phyloP scores from a whole-genome alignment of 306 rosid species.

The Herpetospermum pedunculosum region DNA sequence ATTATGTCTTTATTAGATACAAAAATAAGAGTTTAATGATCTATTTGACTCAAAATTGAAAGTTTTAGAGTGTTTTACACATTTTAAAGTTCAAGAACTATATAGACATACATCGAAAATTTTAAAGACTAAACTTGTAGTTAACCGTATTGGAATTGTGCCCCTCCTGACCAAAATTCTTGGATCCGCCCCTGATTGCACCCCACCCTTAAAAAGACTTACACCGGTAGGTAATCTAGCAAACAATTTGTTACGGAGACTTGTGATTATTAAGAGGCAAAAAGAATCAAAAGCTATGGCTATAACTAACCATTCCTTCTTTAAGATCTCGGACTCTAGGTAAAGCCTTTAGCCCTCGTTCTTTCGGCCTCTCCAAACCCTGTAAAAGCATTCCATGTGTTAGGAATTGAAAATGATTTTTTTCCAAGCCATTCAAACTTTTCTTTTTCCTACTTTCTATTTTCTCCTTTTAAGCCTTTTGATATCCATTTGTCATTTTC shows the following conservation, averaged over 20 bases:
- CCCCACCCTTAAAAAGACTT: not conserved
- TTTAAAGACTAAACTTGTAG: too few relatives aligned
- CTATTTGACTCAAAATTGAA: too few relatives aligned
- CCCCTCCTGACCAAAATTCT: too few relatives aligned
- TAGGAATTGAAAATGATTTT: not conserved
- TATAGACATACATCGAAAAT: too few relatives aligned
- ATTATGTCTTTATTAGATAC: too few relatives aligned
- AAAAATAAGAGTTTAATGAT: too few relatives aligned
- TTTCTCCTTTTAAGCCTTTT: not conserved
- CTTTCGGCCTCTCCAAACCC: conserved; percentile 57
- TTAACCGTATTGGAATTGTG: too few relatives aligned
- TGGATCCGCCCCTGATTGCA: too few relatives aligned
- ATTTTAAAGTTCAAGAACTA: too few relatives aligned
- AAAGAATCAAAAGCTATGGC: conserved; percentile 8
- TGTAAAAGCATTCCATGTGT: conserved; percentile 17
- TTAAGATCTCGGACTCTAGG: conserved; percentile 47
- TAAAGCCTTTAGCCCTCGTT: conserved; percentile 70
- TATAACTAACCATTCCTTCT: conserved; percentile 83
- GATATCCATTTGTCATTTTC: not conserved
- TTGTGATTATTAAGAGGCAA: not conserved
- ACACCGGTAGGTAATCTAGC: not conserved
- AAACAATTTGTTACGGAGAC: not conserved
- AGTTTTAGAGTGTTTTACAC: too few relatives aligned
- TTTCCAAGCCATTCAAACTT: not conserved
- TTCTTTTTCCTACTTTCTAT: not conserved